phyloP scores from a whole-genome alignment of 2,329 filamentous ascomycete species.

The Lasiodiplodia gonubiensis region DNA sequence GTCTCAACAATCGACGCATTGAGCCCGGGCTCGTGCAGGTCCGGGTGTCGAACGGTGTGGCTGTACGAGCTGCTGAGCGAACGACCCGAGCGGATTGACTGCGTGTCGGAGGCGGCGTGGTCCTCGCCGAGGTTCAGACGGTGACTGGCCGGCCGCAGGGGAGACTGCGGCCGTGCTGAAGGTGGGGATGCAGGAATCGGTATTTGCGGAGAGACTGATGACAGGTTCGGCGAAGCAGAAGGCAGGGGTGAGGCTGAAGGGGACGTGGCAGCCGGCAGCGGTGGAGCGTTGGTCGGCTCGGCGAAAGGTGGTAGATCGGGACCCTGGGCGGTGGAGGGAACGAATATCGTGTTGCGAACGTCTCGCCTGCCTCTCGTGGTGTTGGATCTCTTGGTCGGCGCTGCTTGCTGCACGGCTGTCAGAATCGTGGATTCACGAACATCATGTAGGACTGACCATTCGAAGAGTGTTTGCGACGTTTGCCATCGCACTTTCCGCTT shows the following conservation, averaged over 20 bases:
- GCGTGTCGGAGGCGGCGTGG: conserved; percentile 78
- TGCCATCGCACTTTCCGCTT: conserved; percentile 73
- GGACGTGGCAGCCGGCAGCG: conserved; percentile 24
- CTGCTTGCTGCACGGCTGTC: conserved; percentile 56
- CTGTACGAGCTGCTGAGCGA: conserved; percentile 74
- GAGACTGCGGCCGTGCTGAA: conserved; percentile 29
- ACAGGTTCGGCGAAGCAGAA: conserved; percentile 35
- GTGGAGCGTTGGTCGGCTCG: conserved; percentile 32
- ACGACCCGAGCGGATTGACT: conserved; percentile 87
- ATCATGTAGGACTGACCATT: conserved; percentile 45
- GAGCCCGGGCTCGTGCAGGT: conserved; percentile 78
- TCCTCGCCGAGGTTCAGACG: conserved; percentile 50
- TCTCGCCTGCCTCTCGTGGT: conserved; percentile 89
- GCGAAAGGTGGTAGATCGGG: conserved; percentile 31
- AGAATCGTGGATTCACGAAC: conserved; percentile 30
- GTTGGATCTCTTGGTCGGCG: conserved; percentile 63
- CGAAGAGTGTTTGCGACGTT: conserved; percentile 77
- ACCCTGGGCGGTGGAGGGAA: conserved; percentile 42
- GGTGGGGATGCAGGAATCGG: conserved; percentile 27
- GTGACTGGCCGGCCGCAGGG: conserved; percentile 32
- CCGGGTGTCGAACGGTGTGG: conserved; percentile 72
- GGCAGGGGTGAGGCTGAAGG: conserved; percentile 28
- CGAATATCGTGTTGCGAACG: conserved; percentile 87
- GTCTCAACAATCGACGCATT: conserved; percentile 91
- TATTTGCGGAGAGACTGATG: conserved; percentile 16